phyloP scores from a whole-genome alignment of 441 rosid genomes.

The Populus hybrid region DNA sequence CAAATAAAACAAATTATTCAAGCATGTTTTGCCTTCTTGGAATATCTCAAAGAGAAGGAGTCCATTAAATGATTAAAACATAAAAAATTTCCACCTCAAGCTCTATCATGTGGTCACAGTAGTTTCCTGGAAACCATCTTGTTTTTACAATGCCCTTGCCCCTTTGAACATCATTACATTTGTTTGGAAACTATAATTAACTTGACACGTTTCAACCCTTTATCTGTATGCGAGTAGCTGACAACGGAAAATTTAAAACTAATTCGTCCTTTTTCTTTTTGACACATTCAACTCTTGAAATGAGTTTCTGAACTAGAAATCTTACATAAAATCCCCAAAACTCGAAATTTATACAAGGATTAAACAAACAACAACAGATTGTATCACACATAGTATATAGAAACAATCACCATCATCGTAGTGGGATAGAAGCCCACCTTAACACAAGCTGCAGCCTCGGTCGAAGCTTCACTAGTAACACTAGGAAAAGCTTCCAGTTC shows the following conservation, averaged over 20 bases:
- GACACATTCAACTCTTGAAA: no score
- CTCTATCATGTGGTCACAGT: background rate
- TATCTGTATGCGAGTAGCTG: background rate
- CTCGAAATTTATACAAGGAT: background rate
- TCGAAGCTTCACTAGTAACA: slow-evolving; percentile 54
- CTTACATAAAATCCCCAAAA: background rate
- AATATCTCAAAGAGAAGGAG: background rate
- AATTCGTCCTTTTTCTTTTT: no score
- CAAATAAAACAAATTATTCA: background rate
- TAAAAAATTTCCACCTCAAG: background rate
- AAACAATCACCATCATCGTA: background rate
- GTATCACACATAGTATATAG: background rate
- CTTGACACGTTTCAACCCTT: background rate
- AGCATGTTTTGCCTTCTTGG: background rate
- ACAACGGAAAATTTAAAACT: no score
- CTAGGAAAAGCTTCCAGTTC: slow-evolving; percentile 84
- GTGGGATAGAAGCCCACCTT: slow-evolving; percentile 42
- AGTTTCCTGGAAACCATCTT: background rate
- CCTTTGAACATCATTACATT: background rate
- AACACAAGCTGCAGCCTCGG: slow-evolving; percentile 87
- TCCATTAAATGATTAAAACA: background rate
- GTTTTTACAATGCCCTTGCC: background rate
- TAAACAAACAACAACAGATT: background rate
- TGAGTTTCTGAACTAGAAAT: background rate
- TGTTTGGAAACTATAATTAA: background rate